Percentiles rank a stretch among this genome's conserved stretches.
phyloP scores from a whole-genome alignment of 2,329 filamentous ascomycete species.

The Ophiostoma ulmi region DNA sequence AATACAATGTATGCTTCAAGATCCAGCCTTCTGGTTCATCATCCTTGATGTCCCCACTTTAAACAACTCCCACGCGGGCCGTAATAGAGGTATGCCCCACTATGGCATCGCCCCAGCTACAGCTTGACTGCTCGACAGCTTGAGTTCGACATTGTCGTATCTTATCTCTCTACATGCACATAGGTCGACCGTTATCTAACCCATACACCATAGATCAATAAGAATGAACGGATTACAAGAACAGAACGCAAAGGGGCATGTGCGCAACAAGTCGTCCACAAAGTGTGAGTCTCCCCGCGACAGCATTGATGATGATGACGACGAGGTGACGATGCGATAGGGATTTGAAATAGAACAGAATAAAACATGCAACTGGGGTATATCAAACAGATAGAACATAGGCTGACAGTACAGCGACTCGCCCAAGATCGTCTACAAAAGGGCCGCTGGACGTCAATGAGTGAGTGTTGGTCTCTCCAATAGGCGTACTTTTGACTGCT shows the following conservation, averaged over 20 bases:
- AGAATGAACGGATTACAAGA: conserved; percentile 27
- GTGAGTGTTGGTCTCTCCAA: conserved; percentile 44
- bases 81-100: not conserved
- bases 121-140: conserved; percentile 1
- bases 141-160: not conserved
- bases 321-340: not conserved
- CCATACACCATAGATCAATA: not conserved
- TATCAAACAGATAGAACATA: not conserved
- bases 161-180: conserved; percentile 9
- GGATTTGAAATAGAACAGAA: not conserved
- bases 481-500: not conserved
- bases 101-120: conserved; percentile 4
- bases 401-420: conserved; percentile 40
- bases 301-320: not conserved
- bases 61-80: not conserved
- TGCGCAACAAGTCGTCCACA: conserved; percentile 38
- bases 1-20: not conserved
- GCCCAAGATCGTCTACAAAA: conserved; percentile 65
- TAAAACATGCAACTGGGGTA: not conserved
- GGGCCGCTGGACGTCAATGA: conserved; percentile 73
- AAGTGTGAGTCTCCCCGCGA: conserved; percentile 32
- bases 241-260: conserved; percentile 31
- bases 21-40: not conserved
- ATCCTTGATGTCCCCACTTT: not conserved
- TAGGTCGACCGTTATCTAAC: not conserved